A percentile compares a stretch with the other conserved stretches of the same genome.
Conservation (phyloP, 2,329 filamentous ascomycete species). For the Tetracladium maxilliforme region DNA sequence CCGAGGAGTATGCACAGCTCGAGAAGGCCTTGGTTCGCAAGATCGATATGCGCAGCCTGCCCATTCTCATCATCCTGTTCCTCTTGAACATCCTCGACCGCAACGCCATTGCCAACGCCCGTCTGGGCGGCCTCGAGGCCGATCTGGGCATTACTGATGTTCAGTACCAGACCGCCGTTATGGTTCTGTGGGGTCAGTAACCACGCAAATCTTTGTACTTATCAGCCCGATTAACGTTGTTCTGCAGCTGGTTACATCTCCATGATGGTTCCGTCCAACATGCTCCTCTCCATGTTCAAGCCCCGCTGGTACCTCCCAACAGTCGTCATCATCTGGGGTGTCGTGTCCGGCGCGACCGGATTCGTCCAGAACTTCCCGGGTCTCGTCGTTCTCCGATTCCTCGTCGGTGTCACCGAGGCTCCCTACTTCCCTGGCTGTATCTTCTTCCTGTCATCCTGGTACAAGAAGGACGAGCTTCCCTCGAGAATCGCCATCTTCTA, state of each 20-base stretch:
- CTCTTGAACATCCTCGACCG: constrained; percentile 61
- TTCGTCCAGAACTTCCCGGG: constrained; percentile 33
- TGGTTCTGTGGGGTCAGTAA: constrained; percentile 36
- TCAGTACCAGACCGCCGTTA: constrained; percentile 48
- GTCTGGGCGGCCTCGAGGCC: constrained; percentile 46
- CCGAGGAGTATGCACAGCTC: constrained; percentile 30
- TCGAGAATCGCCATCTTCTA: constrained; percentile 41
- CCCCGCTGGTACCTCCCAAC: constrained; percentile 33
- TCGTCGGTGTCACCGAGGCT: constrained; percentile 47
- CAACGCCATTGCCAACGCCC: constrained; percentile 54
- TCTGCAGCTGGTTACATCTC: constrained; percentile 47
- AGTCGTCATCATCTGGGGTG: constrained; percentile 45
- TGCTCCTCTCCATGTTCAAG: constrained; percentile 37
- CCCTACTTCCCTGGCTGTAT: constrained; percentile 50
- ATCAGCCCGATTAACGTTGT: constrained; percentile 1
- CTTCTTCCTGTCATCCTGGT: constrained; percentile 51
- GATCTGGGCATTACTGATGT: constrained; percentile 40
- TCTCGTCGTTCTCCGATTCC: constrained; percentile 40
- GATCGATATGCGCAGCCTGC: constrained; percentile 2
- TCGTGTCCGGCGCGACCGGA: constrained; percentile 42
- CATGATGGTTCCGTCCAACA: constrained; percentile 47
- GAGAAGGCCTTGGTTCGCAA: constrained; percentile 2
- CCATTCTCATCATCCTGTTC: constrained; percentile 58
- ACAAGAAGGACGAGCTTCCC: constrained; percentile 43
- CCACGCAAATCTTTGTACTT: constrained; percentile 1